A percentile compares a stretch with the other conserved stretches of the same genome.
Conservation (phyloP, 441 rosid genomes). For the Manihot esculenta region DNA sequence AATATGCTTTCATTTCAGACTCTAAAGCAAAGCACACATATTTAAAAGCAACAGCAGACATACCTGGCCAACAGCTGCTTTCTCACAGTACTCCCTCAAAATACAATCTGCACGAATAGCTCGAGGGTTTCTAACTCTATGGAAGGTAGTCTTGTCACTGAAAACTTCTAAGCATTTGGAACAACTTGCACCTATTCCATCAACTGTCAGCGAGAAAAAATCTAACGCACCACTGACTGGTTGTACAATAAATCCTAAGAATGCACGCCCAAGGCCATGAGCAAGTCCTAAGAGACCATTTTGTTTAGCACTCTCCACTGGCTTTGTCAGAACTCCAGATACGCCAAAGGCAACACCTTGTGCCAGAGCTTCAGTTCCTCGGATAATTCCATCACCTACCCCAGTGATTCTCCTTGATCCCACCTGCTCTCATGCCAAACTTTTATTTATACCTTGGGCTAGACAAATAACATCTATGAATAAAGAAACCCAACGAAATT, state of each 20-base stretch:
- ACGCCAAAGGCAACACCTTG: constrained; percentile 99
- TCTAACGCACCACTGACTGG: constrained; percentile 98
- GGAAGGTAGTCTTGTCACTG: constrained; percentile 57
- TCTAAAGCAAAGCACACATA: not conserved
- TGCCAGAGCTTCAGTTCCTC: constrained; percentile 99
- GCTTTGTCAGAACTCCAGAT: constrained; percentile 96
- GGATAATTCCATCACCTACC: constrained; percentile 91
- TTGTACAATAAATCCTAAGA: constrained; percentile 83
- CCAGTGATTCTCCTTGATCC: constrained; percentile 97
- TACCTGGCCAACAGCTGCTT: constrained; percentile 98
- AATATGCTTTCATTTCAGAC: not conserved
- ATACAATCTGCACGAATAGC: constrained; percentile 78
- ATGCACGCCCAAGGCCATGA: constrained; percentile 94
- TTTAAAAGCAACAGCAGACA: not conserved
- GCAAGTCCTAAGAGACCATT: constrained; percentile 93
- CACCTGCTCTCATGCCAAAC: constrained; percentile 50
- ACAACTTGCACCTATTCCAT: constrained; percentile 97
- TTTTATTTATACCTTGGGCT: constrained; percentile 14
- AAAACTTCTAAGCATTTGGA: constrained; percentile 86
- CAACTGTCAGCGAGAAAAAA: constrained; percentile 92
- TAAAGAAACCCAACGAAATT: constrained; percentile 17
- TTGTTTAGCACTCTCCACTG: constrained; percentile 92
- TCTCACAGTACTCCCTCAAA: constrained; percentile 79
- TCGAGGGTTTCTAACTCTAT: constrained; percentile 92
- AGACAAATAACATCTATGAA: constrained; percentile 6